These are phyloP conservation scores for Fusarium scirpi DNA, from an alignment of 2,329 filamentous ascomycete species.

Conservation along the genomic window DNA sequence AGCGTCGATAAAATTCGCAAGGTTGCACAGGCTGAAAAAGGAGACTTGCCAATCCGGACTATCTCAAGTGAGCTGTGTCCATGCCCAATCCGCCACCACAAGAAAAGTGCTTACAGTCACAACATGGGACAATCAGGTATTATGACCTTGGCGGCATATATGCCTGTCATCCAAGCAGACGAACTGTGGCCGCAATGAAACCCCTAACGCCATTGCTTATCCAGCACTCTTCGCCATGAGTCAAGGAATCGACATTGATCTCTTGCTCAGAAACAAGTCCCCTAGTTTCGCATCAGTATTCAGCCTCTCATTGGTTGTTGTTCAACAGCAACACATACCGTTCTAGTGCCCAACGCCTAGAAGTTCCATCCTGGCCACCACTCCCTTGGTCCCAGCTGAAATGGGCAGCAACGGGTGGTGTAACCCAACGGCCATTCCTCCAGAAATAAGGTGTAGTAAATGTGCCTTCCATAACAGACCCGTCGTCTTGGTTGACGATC, in stretches of 20 bases:
- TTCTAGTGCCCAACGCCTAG: conserved; percentile 84
- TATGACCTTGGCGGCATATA: background rate
- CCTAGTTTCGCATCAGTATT: conserved; percentile 48
- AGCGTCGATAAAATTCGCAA: background rate
- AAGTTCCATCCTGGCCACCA: conserved; percentile 86
- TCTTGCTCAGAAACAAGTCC: conserved; percentile 73
- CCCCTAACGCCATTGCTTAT: conserved; percentile 89
- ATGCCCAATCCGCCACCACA: conserved; percentile 21
- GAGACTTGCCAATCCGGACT: background rate
- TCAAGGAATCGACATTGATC: conserved; percentile 69
- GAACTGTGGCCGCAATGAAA: conserved; percentile 68
- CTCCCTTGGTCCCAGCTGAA: conserved; percentile 60
- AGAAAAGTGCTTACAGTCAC: background rate
- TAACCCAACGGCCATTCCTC: conserved; percentile 80
- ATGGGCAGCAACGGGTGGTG: conserved; percentile 71
- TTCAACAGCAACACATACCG: conserved; percentile 57
- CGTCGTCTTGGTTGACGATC: conserved; percentile 70
- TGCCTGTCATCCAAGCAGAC: conserved; percentile 30
- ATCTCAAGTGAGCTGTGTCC: background rate
- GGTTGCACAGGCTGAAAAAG: conserved; percentile 7
- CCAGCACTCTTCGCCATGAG: conserved; percentile 84
- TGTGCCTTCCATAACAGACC: conserved; percentile 85
- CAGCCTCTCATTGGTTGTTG: background rate
- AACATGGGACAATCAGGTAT: background rate
- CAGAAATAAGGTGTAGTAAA: conserved; percentile 86